Evolutionary conservation across 495 filamentous ascomycete genomes (phyloP).

Genomic region (Trichoderma virens): DNA sequence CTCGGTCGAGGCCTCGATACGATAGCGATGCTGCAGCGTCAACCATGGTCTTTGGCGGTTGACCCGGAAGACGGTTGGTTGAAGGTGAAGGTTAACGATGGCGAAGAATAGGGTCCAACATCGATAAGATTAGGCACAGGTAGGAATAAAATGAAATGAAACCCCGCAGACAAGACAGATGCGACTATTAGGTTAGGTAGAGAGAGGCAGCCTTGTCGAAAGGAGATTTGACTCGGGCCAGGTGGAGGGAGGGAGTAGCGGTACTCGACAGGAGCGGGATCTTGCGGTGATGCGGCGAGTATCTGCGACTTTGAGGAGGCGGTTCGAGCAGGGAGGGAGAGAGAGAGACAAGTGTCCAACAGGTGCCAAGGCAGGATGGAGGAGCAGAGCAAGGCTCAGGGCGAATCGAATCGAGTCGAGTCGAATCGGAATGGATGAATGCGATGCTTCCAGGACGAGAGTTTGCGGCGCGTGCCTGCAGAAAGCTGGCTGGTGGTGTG

Average conservation of each 20-base stretch:
- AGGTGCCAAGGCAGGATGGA: not conserved
- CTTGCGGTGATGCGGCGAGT: not conserved
- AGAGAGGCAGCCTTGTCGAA: not conserved
- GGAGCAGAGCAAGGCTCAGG: too few species aligned
- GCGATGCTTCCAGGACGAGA: too few species aligned
- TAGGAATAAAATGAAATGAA: not conserved
- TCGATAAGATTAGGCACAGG: not conserved
- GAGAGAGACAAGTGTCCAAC: too few species aligned
- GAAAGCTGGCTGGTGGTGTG: not conserved
- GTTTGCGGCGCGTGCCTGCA: not conserved
- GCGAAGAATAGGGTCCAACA: not conserved
- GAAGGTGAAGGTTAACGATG: not conserved
- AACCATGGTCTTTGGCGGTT: not conserved
- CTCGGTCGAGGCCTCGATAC: not conserved
- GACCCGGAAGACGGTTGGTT: not conserved
- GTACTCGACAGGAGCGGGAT: not conserved
- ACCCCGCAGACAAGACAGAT: not conserved
- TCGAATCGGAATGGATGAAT: too few species aligned
- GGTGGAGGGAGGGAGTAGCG: not conserved
- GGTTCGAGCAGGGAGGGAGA: too few species aligned
- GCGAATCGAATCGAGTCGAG: too few species aligned
- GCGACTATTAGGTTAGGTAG: not conserved
- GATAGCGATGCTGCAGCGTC: slow-evolving; percentile 1
- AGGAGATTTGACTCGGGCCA: not conserved
- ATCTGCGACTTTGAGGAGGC: not conserved